phyloP scores from a whole-genome alignment of 176 grass and related monocot genomes.

The Typha latifolia region DNA sequence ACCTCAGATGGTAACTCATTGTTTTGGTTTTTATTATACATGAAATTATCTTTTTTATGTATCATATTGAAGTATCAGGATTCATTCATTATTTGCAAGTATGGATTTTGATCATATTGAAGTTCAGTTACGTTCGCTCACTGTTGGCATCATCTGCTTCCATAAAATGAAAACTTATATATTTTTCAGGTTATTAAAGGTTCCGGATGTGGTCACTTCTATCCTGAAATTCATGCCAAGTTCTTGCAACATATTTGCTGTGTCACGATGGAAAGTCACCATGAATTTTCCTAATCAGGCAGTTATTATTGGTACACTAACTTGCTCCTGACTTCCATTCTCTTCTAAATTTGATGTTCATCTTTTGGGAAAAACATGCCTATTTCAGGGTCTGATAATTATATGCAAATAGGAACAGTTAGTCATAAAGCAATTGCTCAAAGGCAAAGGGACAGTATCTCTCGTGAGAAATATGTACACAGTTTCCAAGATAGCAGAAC shows the following conservation, averaged over 20 bases:
- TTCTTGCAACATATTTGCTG: constrained; percentile 69
- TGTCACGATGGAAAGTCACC: constrained; percentile 40
- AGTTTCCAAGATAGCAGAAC: constrained; percentile 18
- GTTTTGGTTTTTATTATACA: too few species aligned
- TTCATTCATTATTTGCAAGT: too few species aligned
- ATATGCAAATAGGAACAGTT: constrained; percentile 32
- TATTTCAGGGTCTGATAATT: constrained; percentile 37
- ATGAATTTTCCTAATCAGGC: constrained; percentile 50
- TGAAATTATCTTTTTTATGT: too few species aligned
- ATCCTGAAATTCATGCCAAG: constrained; percentile 44
- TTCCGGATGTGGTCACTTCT: constrained; percentile 37
- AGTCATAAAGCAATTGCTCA: constrained; percentile 37
- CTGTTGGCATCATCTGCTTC: background rate
- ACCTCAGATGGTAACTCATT: too few species aligned
- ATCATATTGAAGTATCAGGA: too few species aligned
- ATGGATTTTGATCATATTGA: too few species aligned
- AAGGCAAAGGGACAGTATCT: constrained; percentile 30
- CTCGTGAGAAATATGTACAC: constrained; percentile 31
- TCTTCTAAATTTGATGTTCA: background rate
- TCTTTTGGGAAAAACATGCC: constrained; percentile 1
- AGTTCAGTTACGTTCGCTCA: too few species aligned
- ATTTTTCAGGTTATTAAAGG: constrained; percentile 55
- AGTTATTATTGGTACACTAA: constrained; percentile 34
- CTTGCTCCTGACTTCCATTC: constrained; percentile 11
- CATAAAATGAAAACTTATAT: background rate